A percentile compares a stretch with the other conserved stretches of the same genome.
These are phyloP conservation scores for Hygrophorus pudorinus DNA, from an alignment of 768 basidiomycete species.

Conservation along the genomic window DNA sequence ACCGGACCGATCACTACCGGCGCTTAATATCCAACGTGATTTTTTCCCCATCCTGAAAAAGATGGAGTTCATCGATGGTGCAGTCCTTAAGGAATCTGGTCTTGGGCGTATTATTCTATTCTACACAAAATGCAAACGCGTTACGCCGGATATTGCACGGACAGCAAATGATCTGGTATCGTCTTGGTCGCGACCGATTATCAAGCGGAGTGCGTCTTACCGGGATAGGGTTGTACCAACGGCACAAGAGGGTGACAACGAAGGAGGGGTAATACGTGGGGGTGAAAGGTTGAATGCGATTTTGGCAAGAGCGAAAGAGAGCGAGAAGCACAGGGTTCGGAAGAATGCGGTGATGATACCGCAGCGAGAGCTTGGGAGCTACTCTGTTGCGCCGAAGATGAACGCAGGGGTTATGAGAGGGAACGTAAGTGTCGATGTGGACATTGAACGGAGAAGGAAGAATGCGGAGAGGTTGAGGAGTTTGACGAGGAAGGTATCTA, in stretches of 20 bases:
- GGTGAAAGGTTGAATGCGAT: slow-evolving; percentile 60
- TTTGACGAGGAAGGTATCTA: slow-evolving; percentile 41
- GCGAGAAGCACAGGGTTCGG: slow-evolving; percentile 58
- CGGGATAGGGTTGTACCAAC: slow-evolving; percentile 62
- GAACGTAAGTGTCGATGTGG: slow-evolving; percentile 58
- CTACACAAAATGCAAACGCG: slow-evolving; percentile 93
- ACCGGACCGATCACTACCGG: slow-evolving; percentile 84
- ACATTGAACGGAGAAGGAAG: slow-evolving; percentile 63
- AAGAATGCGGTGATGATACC: slow-evolving; percentile 83
- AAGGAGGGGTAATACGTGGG: slow-evolving; percentile 22
- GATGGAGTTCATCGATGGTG: slow-evolving; percentile 88
- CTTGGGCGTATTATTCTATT: slow-evolving; percentile 87
- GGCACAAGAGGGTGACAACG: slow-evolving; percentile 31
- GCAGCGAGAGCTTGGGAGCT: slow-evolving; percentile 61
- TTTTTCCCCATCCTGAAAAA: slow-evolving; percentile 76
- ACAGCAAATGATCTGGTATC: slow-evolving; percentile 79
- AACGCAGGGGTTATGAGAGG: slow-evolving; percentile 42
- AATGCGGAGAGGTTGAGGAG: slow-evolving; percentile 65
- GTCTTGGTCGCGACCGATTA: slow-evolving; percentile 83
- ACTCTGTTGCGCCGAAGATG: slow-evolving; percentile 65
- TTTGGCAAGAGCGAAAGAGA: slow-evolving; percentile 53
- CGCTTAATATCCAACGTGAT: slow-evolving; percentile 90
- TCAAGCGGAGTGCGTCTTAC: slow-evolving; percentile 80
- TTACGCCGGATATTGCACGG: slow-evolving; percentile 70
- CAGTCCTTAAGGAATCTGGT: slow-evolving; percentile 83